phyloP scores from a whole-genome alignment of 192 early-diverging fungal genomes.

The Coemansia aciculifera region DNA sequence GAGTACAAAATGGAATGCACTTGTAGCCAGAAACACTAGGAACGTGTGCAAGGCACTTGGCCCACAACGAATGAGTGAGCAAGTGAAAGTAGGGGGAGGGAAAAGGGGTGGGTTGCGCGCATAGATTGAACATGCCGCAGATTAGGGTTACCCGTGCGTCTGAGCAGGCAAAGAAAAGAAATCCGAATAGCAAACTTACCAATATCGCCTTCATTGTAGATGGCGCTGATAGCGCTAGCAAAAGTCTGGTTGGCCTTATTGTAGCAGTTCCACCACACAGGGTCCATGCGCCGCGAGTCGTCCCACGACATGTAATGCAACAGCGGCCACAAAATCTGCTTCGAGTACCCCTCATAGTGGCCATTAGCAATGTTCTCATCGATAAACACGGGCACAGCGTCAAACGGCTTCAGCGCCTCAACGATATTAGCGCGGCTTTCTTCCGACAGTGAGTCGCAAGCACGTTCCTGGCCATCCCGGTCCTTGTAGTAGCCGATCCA shows the following conservation, averaged over 20 bases:
- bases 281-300: constrained; percentile 63
- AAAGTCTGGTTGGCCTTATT: constrained; percentile 76
- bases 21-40: neutral
- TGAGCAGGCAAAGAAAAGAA: neutral
- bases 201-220: constrained; percentile 77
- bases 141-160: neutral
- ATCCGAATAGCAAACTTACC: constrained; percentile 16
- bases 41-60: neutral
- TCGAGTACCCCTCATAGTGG: constrained; percentile 99
- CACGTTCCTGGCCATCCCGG: constrained; percentile 59
- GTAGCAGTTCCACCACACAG: constrained; percentile 78
- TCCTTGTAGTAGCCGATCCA: constrained; percentile 68
- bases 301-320: constrained; percentile 95
- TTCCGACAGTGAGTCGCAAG: constrained; percentile 55
- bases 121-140: constrained; percentile 9
- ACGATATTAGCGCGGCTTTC: constrained; percentile 59
- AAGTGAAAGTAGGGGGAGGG: neutral
- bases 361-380: constrained; percentile 66
- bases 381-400: constrained; percentile 78
- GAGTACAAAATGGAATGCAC: neutral
- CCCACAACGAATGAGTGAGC: neutral
- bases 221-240: constrained; percentile 67
- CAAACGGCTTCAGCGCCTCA: constrained; percentile 55
- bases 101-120: neutral
- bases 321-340: constrained; percentile 93